A percentile compares a stretch with the other conserved stretches of the same genome.
Conservation (phyloP, 495 filamentous ascomycete species). For the Aspergillus conjunctus region DNA sequence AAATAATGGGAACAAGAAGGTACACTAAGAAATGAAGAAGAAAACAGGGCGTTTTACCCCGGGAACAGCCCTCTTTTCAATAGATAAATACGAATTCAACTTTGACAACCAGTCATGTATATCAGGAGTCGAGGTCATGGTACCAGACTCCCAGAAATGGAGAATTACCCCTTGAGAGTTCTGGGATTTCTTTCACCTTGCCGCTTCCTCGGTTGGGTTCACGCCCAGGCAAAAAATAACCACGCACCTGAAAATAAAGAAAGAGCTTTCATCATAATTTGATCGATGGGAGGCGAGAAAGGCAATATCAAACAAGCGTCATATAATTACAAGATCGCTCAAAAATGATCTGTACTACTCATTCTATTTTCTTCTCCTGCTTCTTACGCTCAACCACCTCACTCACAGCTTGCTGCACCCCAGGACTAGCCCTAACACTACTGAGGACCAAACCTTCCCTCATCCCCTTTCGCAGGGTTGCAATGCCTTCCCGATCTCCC, state of each 20-base stretch:
- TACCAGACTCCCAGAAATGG: neutral
- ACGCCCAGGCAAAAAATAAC: neutral
- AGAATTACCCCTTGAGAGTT: neutral
- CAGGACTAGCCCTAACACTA: slow-evolving; percentile 69
- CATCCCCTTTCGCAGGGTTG: slow-evolving; percentile 62
- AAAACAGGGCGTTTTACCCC: neutral
- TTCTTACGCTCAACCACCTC: slow-evolving; percentile 59
- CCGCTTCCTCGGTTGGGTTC: slow-evolving; percentile 1
- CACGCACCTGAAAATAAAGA: neutral
- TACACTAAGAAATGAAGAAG: neutral
- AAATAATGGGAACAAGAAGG: neutral
- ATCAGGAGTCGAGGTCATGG: neutral
- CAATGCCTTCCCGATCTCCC: slow-evolving; percentile 63
- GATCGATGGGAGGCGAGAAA: neutral
- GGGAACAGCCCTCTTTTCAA: too few species aligned
- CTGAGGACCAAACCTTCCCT: slow-evolving; percentile 78
- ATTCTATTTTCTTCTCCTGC: slow-evolving; percentile 31
- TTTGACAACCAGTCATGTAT: neutral
- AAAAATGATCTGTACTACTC: neutral
- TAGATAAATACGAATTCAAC: neutral
- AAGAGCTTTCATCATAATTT: neutral
- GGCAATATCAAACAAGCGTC: slow-evolving; percentile 4
- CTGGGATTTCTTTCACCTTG: neutral
- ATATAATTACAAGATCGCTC: neutral
- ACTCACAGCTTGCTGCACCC: slow-evolving; percentile 74